Conservation (phyloP, 345 rosid genomes). For the Pelargonium nanum region DNA sequence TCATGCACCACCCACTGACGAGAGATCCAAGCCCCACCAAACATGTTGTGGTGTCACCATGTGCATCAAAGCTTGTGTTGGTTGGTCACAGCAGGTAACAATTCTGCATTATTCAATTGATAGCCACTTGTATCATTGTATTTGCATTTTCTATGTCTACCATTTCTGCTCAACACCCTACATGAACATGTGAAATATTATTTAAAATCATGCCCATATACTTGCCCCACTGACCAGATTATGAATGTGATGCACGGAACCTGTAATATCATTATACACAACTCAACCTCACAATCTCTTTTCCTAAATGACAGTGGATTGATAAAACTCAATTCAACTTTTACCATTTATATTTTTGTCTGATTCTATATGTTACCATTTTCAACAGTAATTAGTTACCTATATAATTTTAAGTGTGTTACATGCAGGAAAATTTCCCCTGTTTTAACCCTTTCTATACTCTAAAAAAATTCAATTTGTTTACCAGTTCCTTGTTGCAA, state of each 20-base stretch:
- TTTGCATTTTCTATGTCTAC: constrained; percentile 1
- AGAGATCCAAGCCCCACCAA: constrained; percentile 7
- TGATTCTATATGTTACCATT: no score
- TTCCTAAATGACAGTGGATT: no score
- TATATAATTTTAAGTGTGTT: no score
- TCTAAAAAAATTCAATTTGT: no score
- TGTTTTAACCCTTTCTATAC: no score
- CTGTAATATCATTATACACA: neutral
- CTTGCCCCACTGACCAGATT: constrained; percentile 1
- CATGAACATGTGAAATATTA: neutral
- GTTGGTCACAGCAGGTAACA: constrained; percentile 7
- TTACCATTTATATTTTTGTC: no score
- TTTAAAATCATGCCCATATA: neutral
- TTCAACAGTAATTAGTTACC: no score
- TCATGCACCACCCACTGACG: neutral
- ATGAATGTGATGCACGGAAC: neutral
- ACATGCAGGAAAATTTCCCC: no score
- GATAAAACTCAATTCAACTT: no score
- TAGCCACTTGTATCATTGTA: neutral
- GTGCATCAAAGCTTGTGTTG: constrained; percentile 5
- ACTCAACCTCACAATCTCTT: neutral
- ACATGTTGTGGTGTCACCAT: constrained; percentile 5
- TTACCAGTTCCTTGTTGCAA: no score
- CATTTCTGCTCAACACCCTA: neutral
- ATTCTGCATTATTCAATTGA: neutral